These are phyloP conservation scores for Lactarius tabidus DNA, from an alignment of 768 basidiomycete genomes.

Conservation along the genomic window DNA sequence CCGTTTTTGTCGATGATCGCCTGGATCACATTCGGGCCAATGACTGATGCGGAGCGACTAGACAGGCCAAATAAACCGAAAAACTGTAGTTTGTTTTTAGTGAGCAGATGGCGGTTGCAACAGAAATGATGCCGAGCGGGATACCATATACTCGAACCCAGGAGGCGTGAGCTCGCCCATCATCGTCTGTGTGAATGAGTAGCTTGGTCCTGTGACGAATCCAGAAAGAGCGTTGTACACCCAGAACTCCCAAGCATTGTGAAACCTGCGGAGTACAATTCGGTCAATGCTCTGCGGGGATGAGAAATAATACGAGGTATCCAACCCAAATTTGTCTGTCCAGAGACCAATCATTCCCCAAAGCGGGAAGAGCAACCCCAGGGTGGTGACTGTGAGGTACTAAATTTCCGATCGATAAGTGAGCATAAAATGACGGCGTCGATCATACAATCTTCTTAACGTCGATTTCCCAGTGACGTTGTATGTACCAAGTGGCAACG, in stretches of 20 bases:
- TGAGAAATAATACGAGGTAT: not conserved
- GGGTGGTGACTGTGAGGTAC: constrained; percentile 74
- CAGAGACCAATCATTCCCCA: constrained; percentile 89
- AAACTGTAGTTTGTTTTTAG: too few relatives aligned
- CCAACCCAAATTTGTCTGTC: constrained; percentile 69
- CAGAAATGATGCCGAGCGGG: not conserved
- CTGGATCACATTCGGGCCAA: constrained; percentile 82
- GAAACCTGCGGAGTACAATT: constrained; percentile 39
- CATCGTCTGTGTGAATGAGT: constrained; percentile 82
- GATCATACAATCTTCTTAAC: constrained; percentile 66
- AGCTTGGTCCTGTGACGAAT: constrained; percentile 82
- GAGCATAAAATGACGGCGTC: not conserved
- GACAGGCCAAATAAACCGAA: constrained; percentile 58
- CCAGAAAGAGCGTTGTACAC: constrained; percentile 78
- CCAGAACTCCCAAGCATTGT: constrained; percentile 88
- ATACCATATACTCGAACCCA: constrained; percentile 79
- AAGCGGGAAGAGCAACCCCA: constrained; percentile 71
- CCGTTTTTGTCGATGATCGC: constrained; percentile 69
- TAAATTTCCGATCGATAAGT: constrained; percentile 28
- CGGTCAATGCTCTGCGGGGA: not conserved
- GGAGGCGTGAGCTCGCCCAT: constrained; percentile 83
- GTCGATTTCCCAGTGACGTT: constrained; percentile 69
- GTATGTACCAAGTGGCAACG: constrained; percentile 80
- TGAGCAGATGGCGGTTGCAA: not conserved
- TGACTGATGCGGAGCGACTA: constrained; percentile 71